Conservation (phyloP, 129 eudicot species). For the Artemisia annua region DNA sequence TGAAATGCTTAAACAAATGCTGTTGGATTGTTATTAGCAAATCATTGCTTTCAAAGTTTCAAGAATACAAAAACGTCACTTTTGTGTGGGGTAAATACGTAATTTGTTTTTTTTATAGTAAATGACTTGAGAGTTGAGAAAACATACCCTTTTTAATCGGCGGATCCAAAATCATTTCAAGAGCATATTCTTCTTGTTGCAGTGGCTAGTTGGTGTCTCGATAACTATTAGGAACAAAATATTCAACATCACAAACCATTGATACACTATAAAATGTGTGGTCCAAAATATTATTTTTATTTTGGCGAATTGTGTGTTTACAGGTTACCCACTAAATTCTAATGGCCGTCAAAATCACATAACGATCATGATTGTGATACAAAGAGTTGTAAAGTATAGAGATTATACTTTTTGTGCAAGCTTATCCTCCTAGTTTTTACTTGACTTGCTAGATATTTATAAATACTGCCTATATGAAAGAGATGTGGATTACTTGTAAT, state of each 20-base stretch:
- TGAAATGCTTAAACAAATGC: too few species aligned
- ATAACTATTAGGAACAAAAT: neutral
- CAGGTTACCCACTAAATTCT: constrained; percentile 23
- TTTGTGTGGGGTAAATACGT: too few species aligned
- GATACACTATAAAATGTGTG: constrained; percentile 28
- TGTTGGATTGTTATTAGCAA: too few species aligned
- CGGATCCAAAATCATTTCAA: too few species aligned
- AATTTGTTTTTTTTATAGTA: too few species aligned
- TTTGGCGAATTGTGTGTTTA: neutral
- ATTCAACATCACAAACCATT: constrained; percentile 20
- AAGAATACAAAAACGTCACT: too few species aligned
- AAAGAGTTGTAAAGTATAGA: neutral
- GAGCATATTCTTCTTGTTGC: too few species aligned
- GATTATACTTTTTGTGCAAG: neutral
- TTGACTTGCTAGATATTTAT: neutral
- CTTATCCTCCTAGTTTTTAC: constrained; percentile 7
- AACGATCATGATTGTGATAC: constrained; percentile 15
- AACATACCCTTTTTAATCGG: too few species aligned
- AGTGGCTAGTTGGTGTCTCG: too few species aligned
- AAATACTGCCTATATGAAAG: neutral
- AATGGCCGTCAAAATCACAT: constrained; percentile 26
- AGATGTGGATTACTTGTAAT: too few species aligned
- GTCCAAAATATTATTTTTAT: neutral
- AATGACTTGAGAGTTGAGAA: too few species aligned
- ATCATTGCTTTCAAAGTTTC: too few species aligned